Evolutionary conservation across 306 rosid genomes (phyloP).

Genomic region (Quercus cerris): DNA sequence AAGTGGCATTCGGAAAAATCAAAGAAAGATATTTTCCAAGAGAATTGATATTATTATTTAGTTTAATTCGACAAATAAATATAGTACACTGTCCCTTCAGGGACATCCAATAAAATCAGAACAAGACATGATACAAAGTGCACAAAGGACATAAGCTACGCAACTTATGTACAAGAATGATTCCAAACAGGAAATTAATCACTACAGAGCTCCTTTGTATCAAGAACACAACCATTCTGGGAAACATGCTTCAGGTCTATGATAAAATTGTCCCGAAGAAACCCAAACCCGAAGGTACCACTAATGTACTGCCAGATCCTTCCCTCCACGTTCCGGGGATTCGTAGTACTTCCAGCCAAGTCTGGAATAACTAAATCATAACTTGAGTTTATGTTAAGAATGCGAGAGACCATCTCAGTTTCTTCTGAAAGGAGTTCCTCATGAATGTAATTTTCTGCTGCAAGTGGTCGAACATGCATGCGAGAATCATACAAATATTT

Average conservation of each 20-base stretch:
- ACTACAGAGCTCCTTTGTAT: slow-evolving; percentile 38
- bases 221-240: slow-evolving; percentile 56
- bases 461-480: slow-evolving; percentile 57
- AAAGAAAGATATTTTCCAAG: background rate
- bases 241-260: slow-evolving; percentile 70
- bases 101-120: no score
- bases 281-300: slow-evolving; percentile 91
- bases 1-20: background rate
- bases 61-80: background rate
- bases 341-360: slow-evolving; percentile 37
- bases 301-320: slow-evolving; percentile 83
- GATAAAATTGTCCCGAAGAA: slow-evolving; percentile 67
- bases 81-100: slow-evolving; percentile 2
- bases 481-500: slow-evolving; percentile 58
- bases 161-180: slow-evolving; percentile 23
- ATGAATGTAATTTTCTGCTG: slow-evolving; percentile 30
- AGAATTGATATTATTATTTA: background rate
- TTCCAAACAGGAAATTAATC: slow-evolving; percentile 22
- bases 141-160: slow-evolving; percentile 33
- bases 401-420: slow-evolving; percentile 44
- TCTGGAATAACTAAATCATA: slow-evolving; percentile 66
- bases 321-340: slow-evolving; percentile 67
- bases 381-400: slow-evolving; percentile 69
- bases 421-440: slow-evolving; percentile 36
- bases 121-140: slow-evolving; percentile 8